Evolutionary conservation across 2,329 filamentous ascomycete species (phyloP).

Genomic region (Elsinoe arachidis): DNA sequence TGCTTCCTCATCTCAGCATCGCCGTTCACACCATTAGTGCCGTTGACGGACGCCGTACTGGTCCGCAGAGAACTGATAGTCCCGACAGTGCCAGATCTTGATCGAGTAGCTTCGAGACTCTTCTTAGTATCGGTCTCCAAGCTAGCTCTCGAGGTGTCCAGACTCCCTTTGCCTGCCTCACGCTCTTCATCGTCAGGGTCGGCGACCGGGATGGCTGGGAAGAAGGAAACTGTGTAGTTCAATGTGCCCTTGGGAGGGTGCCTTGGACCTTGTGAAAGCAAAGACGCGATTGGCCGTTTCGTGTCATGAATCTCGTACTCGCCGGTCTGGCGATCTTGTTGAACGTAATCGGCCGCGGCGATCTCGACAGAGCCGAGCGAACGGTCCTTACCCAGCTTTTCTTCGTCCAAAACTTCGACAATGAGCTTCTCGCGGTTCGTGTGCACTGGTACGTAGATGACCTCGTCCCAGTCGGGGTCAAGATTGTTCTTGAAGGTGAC

Average conservation of each 20-base stretch:
- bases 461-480: conserved; percentile 90
- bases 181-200: conserved; percentile 77
- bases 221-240: conserved; percentile 80
- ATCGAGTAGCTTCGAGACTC: conserved; percentile 11
- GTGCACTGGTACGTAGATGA: conserved; percentile 88
- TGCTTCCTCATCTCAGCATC: conserved; percentile 36
- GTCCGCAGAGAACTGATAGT: conserved; percentile 35
- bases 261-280: conserved; percentile 65
- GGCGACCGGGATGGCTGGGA: conserved; percentile 74
- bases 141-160: conserved; percentile 15
- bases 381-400: conserved; percentile 84
- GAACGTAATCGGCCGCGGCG: conserved; percentile 67
- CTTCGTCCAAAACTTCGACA: conserved; percentile 93
- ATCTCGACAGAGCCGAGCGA: conserved; percentile 76
- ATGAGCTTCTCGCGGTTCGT: conserved; percentile 72
- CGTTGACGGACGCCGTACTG: conserved; percentile 15
- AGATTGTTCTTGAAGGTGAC: conserved; percentile 96
- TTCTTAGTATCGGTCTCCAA: conserved; percentile 12
- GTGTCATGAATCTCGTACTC: conserved; percentile 72
- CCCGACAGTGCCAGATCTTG: conserved; percentile 27
- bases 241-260: conserved; percentile 69
- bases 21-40: conserved; percentile 21
- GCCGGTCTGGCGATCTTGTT: conserved; percentile 61
- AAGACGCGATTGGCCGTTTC: conserved; percentile 58
- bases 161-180: conserved; percentile 27